Base-by-base conservation (phyloP, 2,329 filamentous ascomycete species). In the Penicillium sp. region DNA sequence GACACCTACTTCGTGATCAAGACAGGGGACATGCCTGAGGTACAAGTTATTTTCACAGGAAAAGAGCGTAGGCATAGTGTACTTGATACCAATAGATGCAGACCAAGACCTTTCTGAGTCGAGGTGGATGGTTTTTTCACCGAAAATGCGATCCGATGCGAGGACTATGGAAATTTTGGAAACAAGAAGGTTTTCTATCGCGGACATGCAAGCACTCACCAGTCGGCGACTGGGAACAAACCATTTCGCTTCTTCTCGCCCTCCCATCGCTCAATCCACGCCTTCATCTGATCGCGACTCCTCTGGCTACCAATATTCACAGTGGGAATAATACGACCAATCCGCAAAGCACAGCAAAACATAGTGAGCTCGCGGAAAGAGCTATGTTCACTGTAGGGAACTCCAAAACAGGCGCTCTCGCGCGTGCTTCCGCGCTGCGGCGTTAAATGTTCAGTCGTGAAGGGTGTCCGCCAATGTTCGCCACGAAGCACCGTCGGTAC, bases 341-440 rank as follows among this genome's bases (percentile, higher is more conserved):
- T 94, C 48, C 87, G 75, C 66, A 98, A 66, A 18, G 85, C 81
- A 76, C 93, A 93, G 57, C 91, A 81, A 64, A 98, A 98, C 79
- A 97, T 85, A 0, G 89, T 91, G 64, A 98, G 70, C 73, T 98
- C 93, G 36, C 91, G 79, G 64, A 98, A 98, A 52, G 88, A 94
- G 66, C 87, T 93, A 67, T 98, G 93, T 72, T 98, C 93, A 44
- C 85, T 90, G 66, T 98, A 98, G 2, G 93, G 93, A 2, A 97
- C 93, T 0, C 89, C 90, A 58, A 94, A 95, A 66, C 90, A 96
- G 66, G 86, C 85, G 34, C 87, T 87, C 58, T 91, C 84, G 41
- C 79, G 79, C 3, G 86, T 90, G 68, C 86, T 90, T 3, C 93
- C 93, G 4, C 89, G 79, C 69, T 95, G 89, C 0, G 89, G 85